Evolutionary conservation across 495 filamentous ascomycete genomes (phyloP).

Genomic region (Paragyromitra xinjiangensis): DNA sequence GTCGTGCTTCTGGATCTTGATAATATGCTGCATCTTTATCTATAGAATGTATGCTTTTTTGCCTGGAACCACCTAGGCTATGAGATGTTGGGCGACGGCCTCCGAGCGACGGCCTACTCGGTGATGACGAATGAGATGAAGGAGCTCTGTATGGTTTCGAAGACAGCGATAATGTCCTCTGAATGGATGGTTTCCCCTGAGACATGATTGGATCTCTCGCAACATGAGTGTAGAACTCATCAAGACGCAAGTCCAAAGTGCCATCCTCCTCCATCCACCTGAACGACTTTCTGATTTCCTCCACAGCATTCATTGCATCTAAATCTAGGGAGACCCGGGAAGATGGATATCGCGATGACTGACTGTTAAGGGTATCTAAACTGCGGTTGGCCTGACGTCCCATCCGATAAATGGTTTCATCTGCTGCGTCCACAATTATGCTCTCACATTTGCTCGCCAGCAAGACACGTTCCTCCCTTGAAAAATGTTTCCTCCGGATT

Average conservation of each 20-base stretch:
- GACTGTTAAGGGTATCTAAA: conserved; percentile 42
- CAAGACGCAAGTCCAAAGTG: conserved; percentile 73
- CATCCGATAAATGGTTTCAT: conserved; percentile 70
- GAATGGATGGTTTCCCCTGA: conserved; percentile 45
- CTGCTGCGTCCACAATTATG: conserved; percentile 74
- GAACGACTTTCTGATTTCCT: conserved; percentile 73
- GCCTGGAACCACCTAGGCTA: conserved; percentile 51
- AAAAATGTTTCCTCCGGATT: conserved; percentile 74
- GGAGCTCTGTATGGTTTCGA: conserved; percentile 47
- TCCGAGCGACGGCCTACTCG: conserved; percentile 39
- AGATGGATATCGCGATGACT: conserved; percentile 50
- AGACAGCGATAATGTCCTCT: conserved; percentile 53
- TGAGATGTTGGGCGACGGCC: conserved; percentile 57
- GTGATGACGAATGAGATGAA: conserved; percentile 50
- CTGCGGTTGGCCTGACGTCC: conserved; percentile 51
- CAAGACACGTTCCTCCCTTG: conserved; percentile 74
- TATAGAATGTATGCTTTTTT: conserved; percentile 62
- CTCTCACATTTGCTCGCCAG: conserved; percentile 67
- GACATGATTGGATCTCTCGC: conserved; percentile 37
- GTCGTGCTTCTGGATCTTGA: conserved; percentile 86
- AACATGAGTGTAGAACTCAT: conserved; percentile 48
- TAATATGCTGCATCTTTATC: conserved; percentile 83
- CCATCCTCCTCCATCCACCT: conserved; percentile 83
- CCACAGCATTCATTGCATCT: conserved; percentile 61
- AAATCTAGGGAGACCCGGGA: conserved; percentile 57